Conservation (phyloP, 176 grass and related monocot species). For the Aegilops tauschii region DNA sequence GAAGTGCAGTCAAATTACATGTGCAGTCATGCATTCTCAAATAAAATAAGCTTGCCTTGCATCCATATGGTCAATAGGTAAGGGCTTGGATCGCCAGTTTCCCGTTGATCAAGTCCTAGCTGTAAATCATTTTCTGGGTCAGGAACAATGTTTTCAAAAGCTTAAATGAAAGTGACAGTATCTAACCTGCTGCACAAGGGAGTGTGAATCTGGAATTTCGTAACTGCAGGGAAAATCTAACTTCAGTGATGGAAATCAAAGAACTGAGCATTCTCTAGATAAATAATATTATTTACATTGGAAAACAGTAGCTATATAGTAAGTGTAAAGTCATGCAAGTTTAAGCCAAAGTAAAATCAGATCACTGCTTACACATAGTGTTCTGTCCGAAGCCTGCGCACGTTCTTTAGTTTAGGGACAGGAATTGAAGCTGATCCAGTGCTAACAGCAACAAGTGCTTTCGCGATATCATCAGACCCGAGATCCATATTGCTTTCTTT, state of each 20-base stretch:
- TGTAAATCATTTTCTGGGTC: slow-evolving; percentile 46
- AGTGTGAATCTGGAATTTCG: slow-evolving; percentile 88
- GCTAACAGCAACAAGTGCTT: slow-evolving; percentile 72
- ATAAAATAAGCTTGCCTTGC: slow-evolving; percentile 54
- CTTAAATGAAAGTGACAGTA: slow-evolving; percentile 15
- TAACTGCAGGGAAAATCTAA: slow-evolving; percentile 57
- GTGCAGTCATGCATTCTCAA: not conserved
- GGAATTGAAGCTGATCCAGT: slow-evolving; percentile 84
- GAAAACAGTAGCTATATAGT: not conserved
- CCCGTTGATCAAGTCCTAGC: slow-evolving; percentile 77
- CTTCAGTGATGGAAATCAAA: slow-evolving; percentile 35
- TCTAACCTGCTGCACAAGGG: slow-evolving; percentile 67
- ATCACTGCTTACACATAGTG: slow-evolving; percentile 73
- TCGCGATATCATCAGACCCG: slow-evolving; percentile 69
- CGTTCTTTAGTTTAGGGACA: slow-evolving; percentile 76
- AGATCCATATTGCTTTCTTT: slow-evolving; percentile 63
- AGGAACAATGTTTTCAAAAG: slow-evolving; percentile 28
- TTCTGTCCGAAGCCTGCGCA: slow-evolving; percentile 78
- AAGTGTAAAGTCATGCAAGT: slow-evolving; percentile 19
- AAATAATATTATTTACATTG: not conserved
- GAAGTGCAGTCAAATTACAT: not conserved
- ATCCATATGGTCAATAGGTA: slow-evolving; percentile 79
- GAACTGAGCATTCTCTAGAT: not conserved
- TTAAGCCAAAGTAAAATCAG: not conserved
- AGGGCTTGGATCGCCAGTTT: slow-evolving; percentile 72